Conservation (phyloP, 805 yeast species). For the Suhomyces pyralidae region DNA sequence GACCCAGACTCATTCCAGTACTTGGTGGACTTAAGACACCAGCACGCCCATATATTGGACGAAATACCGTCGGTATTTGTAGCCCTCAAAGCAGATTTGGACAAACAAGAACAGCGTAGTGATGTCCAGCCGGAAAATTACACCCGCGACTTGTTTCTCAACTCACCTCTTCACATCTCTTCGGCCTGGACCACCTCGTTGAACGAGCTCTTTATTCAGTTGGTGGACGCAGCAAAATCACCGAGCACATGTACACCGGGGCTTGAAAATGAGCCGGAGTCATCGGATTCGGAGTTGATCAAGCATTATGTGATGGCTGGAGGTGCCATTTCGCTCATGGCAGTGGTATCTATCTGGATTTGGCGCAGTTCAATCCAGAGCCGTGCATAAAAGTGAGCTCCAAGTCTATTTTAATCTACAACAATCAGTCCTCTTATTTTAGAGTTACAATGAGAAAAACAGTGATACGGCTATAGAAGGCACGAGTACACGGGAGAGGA, state of each 20-base stretch:
- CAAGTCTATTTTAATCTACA: too few relatives aligned
- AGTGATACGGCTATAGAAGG: neutral
- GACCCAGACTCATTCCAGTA: constrained; percentile 94
- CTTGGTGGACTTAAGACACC: constrained; percentile 63
- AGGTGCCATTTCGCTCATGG: constrained; percentile 65
- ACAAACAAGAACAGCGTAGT: constrained; percentile 89
- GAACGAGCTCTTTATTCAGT: constrained; percentile 77
- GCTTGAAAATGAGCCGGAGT: constrained; percentile 58
- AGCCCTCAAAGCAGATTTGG: constrained; percentile 92
- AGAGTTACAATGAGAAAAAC: neutral
- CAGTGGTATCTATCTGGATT: constrained; percentile 61
- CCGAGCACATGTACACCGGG: constrained; percentile 82
- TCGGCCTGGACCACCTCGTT: constrained; percentile 87
- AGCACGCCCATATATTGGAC: constrained; percentile 54
- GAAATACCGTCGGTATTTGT: constrained; percentile 81
- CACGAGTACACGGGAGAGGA: neutral
- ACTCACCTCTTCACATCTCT: constrained; percentile 87
- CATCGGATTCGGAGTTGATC: constrained; percentile 43
- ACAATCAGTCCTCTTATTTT: too few relatives aligned
- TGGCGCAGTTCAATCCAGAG: constrained; percentile 49
- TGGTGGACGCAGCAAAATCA: constrained; percentile 81
- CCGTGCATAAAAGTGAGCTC: neutral
- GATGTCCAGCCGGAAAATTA: constrained; percentile 85
- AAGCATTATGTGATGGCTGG: constrained; percentile 61
- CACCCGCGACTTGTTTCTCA: constrained; percentile 60